phyloP scores from a whole-genome alignment of 768 basidiomycete species.

The Trametes elegans region DNA sequence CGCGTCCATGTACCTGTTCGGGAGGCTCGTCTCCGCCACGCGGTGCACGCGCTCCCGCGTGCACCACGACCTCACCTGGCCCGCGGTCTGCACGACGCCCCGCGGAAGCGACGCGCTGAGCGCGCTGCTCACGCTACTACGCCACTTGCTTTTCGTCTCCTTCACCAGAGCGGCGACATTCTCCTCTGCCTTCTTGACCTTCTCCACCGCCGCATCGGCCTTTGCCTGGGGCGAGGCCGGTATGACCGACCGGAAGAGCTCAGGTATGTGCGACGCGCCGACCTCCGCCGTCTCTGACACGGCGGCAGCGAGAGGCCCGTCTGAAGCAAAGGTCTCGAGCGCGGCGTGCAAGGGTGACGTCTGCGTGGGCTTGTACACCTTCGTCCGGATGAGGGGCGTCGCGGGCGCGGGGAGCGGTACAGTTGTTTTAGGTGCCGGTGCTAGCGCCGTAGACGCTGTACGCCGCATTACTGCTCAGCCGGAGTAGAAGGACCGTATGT shows the following conservation, averaged over 20 bases:
- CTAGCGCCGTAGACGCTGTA: slow-evolving; percentile 27
- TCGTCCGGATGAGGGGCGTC: slow-evolving; percentile 36
- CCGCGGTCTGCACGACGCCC: slow-evolving; percentile 27
- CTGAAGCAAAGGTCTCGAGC: slow-evolving; percentile 57
- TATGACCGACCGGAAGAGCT: slow-evolving; percentile 45
- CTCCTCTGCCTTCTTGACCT: slow-evolving; percentile 29
- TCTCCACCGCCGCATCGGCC: slow-evolving; percentile 24
- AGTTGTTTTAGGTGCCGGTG: slow-evolving; percentile 31
- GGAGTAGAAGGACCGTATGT: not conserved
- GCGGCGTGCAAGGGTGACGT: slow-evolving; percentile 53
- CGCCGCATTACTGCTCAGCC: not conserved
- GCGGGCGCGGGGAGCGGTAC: slow-evolving; percentile 37
- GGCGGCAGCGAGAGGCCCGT: slow-evolving; percentile 41
- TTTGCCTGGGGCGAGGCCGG: slow-evolving; percentile 13
- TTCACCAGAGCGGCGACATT: slow-evolving; percentile 19
- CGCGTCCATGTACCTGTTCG: slow-evolving; percentile 61
- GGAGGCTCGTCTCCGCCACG: slow-evolving; percentile 52
- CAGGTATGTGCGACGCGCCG: slow-evolving; percentile 46
- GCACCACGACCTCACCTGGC: slow-evolving; percentile 51
- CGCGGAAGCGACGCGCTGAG: slow-evolving; percentile 32
- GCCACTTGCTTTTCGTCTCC: slow-evolving; percentile 18
- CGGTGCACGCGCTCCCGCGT: slow-evolving; percentile 50
- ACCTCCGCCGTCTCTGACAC: slow-evolving; percentile 50
- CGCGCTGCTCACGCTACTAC: slow-evolving; percentile 8
- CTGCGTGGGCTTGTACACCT: slow-evolving; percentile 44